Evolutionary conservation across 352 stramenopile genomes (phyloP), one percentile per base, ranked within the genome.

Genomic region (Phytophthora chlamydospora): DNA sequence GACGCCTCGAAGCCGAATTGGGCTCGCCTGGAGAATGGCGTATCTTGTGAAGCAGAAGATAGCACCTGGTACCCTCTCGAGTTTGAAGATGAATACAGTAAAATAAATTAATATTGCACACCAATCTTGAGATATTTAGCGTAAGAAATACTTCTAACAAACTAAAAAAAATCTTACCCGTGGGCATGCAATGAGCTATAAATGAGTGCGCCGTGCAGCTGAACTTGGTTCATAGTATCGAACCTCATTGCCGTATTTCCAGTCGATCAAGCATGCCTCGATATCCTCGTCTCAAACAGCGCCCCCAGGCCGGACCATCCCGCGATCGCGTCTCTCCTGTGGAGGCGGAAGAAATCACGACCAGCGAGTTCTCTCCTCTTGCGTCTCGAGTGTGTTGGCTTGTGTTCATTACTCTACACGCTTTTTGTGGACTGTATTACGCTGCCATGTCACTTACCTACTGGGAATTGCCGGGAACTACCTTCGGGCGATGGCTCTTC

Each of bases 31-130:
- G 19, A 45, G 11, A 38, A 36, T 13, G 42, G 40, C 4, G 51
- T 58, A 13, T 36, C 17, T 0, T 62, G 50, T 34, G 6, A 44
- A 19, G 17, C 13, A 2, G 24, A 19, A n/a, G 1, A 21, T 1
- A 35, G 36, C 27, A 62, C 38, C 2, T 43, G 43, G 13, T 68
- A 68, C 38, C 44, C 51, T 19, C n/a, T 68, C 32, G 36, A 6
- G 16, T 61, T 62, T 32, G 59, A 68, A 38, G 59, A 68, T 21
- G 19, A 32, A 31, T 53, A 53, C 32, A 53, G 46, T 53, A 53
- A 41, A 40, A 7, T 53, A n/a, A 53, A 19, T 42, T 53, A 7
- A 42, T 12, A 40, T 19, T 12, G 7, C 21, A 1, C 21, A 24
- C 21, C 21, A 24, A 24, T 24, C 21, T 24, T 24, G 21, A 24